These are phyloP conservation scores for Talaromyces sp. DNA, from an alignment of 2,329 filamentous ascomycete genomes.

Conservation along the genomic window DNA sequence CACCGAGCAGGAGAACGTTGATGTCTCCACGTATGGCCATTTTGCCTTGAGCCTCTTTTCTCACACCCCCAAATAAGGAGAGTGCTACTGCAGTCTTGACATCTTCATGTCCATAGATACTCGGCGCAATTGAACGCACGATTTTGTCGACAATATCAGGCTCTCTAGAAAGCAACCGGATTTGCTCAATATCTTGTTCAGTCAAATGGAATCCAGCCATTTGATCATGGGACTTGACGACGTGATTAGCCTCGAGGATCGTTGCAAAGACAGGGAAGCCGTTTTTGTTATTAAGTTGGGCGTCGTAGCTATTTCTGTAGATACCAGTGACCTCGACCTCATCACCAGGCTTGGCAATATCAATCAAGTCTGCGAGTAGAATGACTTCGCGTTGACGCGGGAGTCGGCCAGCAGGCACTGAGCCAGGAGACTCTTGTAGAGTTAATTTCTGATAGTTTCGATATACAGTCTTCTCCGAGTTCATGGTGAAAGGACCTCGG, in stretches of 20 bases:
- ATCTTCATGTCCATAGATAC: slow-evolving; percentile 93
- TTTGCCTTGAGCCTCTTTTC: slow-evolving; percentile 82
- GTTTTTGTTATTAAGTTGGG: slow-evolving; percentile 96
- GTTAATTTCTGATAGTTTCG: slow-evolving; percentile 98
- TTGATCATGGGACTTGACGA: slow-evolving; percentile 96
- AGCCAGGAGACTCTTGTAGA: slow-evolving; percentile 93
- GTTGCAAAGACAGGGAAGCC: slow-evolving; percentile 98
- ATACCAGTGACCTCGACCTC: slow-evolving; percentile 96
- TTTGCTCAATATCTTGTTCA: slow-evolving; percentile 89
- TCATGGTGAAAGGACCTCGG: slow-evolving; percentile 88
- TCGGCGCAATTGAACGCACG: slow-evolving; percentile 87
- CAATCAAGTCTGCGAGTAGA: slow-evolving; percentile 93
- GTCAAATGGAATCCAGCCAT: slow-evolving; percentile 93
- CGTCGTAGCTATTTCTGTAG: slow-evolving; percentile 97
- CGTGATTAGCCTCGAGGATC: slow-evolving; percentile 93
- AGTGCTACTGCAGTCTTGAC: slow-evolving; percentile 96
- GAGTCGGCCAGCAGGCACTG: slow-evolving; percentile 89
- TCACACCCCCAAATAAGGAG: slow-evolving; percentile 90
- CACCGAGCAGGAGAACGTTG: slow-evolving; percentile 92
- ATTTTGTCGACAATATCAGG: slow-evolving; percentile 91
- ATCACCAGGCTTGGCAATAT: slow-evolving; percentile 93
- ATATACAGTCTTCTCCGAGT: slow-evolving; percentile 97
- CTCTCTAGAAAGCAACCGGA: slow-evolving; percentile 81
- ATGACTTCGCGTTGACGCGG: slow-evolving; percentile 93
- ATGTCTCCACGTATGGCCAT: slow-evolving; percentile 95